These are phyloP conservation scores for Sporothrix phasma DNA, from an alignment of 2,329 filamentous ascomycete species.

Conservation along the genomic window DNA sequence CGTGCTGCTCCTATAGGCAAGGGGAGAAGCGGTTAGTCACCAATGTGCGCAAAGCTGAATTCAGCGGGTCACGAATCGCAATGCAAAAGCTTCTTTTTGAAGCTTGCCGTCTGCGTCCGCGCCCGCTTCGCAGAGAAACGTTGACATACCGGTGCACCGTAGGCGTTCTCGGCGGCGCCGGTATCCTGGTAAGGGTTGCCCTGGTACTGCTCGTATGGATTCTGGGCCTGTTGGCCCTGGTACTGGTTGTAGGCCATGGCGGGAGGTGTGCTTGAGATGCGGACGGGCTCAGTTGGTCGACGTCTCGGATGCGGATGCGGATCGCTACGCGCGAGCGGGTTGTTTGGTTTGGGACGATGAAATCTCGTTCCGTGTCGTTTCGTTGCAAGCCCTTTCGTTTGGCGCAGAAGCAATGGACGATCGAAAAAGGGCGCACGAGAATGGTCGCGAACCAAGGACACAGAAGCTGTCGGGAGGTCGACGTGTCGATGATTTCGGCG, in stretches of 20 bases:
- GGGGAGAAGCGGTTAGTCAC: background rate
- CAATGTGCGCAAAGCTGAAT: background rate
- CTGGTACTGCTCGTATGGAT: slow-evolving; percentile 22
- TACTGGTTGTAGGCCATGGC: slow-evolving; percentile 55
- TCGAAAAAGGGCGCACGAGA: background rate
- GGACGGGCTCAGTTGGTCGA: slow-evolving; percentile 1
- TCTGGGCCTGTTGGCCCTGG: slow-evolving; percentile 21
- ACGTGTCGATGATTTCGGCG: background rate
- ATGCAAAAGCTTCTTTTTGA: background rate
- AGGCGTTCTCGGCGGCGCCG: slow-evolving; percentile 37
- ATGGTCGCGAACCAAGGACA: background rate
- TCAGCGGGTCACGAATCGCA: background rate
- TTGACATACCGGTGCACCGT: slow-evolving; percentile 26
- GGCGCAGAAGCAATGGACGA: background rate
- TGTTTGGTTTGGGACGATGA: background rate
- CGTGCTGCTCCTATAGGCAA: slow-evolving; percentile 36
- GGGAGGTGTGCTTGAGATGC: slow-evolving; percentile 10
- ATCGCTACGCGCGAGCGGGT: background rate
- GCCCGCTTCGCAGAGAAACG: too few relatives aligned
- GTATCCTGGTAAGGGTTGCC: slow-evolving; percentile 55
- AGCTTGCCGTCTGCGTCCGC: background rate
- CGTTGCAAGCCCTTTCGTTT: background rate
- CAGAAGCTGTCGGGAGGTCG: background rate
- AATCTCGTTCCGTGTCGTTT: background rate
- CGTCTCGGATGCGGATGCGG: background rate